These are phyloP conservation scores for Didymella exigua DNA, from an alignment of 2,329 filamentous ascomycete species.

Conservation along the genomic window DNA sequence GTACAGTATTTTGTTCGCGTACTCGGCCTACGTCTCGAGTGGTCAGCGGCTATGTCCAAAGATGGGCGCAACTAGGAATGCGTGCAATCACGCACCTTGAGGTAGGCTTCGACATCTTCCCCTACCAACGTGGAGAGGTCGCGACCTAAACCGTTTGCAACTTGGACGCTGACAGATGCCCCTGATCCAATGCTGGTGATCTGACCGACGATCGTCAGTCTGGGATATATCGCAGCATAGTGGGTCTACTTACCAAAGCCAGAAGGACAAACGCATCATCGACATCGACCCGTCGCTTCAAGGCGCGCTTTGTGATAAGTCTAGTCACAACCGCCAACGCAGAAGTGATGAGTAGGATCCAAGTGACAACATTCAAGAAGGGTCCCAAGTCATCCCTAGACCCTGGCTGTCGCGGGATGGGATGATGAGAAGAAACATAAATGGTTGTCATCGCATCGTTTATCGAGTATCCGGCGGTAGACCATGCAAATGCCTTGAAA, in stretches of 20 bases:
- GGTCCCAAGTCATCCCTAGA: conserved; percentile 39
- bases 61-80: background rate
- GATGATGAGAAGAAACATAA: conserved; percentile 29
- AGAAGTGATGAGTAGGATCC: conserved; percentile 44
- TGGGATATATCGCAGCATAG: background rate
- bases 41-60: background rate
- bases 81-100: conserved; percentile 32
- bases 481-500: background rate
- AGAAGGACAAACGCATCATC: conserved; percentile 45
- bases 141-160: conserved; percentile 40
- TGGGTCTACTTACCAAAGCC: conserved; percentile 35
- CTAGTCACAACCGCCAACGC: conserved; percentile 42
- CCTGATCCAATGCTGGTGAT: conserved; percentile 42
- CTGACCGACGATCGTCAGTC: conserved; percentile 25
- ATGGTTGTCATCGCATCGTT: conserved; percentile 38
- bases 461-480: conserved; percentile 16
- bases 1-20: conserved; percentile 44
- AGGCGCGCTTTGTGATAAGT: conserved; percentile 42
- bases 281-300: conserved; percentile 39
- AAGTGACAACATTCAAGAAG: conserved; percentile 44
- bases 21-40: conserved; percentile 33
- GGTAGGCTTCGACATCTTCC: conserved; percentile 32
- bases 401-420: conserved; percentile 37
- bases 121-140: conserved; percentile 27
- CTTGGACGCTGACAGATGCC: conserved; percentile 38